These are phyloP conservation scores for Acanthamoeba healyi DNA, from an alignment of 208 protist genomes.

Conservation along the genomic window DNA sequence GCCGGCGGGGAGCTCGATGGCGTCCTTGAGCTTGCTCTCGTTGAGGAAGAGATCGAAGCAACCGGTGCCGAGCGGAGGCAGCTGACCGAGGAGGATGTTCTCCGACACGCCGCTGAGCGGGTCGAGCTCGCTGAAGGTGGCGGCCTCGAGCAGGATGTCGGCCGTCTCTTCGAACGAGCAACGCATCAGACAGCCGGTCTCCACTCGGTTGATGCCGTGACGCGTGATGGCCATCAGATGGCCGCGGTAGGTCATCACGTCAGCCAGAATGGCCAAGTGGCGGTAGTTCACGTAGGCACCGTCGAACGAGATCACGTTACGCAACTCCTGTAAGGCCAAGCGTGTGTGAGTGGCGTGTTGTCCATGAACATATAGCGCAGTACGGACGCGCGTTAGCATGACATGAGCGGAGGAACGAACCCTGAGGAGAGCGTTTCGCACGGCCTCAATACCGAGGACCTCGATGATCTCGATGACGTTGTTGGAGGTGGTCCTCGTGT, in stretches of 20 bases:
- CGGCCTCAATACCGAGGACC: conserved; percentile 97
- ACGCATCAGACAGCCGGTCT: conserved; percentile 98
- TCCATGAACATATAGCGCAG: conserved; percentile 79
- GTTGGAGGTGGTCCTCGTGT: conserved; percentile 96
- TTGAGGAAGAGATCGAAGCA: conserved; percentile 97
- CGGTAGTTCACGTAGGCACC: conserved; percentile 99
- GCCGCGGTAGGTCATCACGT: conserved; percentile 99
- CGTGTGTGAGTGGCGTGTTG: conserved; percentile 88
- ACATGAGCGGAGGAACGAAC: conserved; percentile 77
- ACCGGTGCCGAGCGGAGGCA: conserved; percentile 97
- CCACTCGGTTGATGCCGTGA: conserved; percentile 94
- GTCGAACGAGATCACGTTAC: conserved; percentile 94
- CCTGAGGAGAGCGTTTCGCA: conserved; percentile 83
- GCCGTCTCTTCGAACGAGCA: conserved; percentile 99
- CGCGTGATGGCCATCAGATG: conserved; percentile 94
- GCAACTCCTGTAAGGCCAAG: conserved; percentile 89
- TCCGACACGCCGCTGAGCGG: conserved; percentile 96
- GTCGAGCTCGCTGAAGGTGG: conserved; percentile 97
- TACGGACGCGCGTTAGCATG: too few species aligned
- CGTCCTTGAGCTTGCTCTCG: conserved; percentile 91
- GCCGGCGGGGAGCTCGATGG: conserved; percentile 4
- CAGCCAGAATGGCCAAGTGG: conserved; percentile 97
- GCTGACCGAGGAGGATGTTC: conserved; percentile 98
- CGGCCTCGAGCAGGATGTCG: conserved; percentile 98
- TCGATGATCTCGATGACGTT: conserved; percentile 98